phyloP scores from a whole-genome alignment of 2,329 filamentous ascomycete species.

The Xylaria sp. region DNA sequence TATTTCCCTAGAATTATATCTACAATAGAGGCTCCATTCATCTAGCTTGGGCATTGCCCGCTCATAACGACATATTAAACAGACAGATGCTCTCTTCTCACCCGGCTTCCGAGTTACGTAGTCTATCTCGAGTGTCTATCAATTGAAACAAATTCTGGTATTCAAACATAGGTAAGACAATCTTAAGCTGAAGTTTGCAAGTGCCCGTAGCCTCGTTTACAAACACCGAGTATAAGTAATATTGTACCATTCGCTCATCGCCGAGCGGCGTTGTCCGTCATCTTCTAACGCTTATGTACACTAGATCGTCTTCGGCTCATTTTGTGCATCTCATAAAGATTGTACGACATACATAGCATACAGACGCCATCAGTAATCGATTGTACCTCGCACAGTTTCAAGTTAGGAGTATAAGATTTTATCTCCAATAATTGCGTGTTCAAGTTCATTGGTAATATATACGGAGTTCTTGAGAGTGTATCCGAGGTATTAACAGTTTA shows the following conservation, averaged over 20 bases:
- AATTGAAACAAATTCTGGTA: not conserved
- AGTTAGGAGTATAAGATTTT: not conserved
- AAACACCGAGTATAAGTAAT: not conserved
- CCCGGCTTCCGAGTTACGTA: not conserved
- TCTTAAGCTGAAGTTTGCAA: not conserved
- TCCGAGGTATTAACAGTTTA: not conserved
- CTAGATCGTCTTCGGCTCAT: not conserved
- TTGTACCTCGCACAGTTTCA: slow-evolving; percentile 5
- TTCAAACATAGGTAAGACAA: no score
- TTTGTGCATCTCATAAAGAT: slow-evolving; percentile 6
- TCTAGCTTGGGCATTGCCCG: not conserved
- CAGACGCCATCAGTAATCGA: slow-evolving; percentile 7
- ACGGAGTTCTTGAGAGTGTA: not conserved
- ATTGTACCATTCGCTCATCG: slow-evolving; percentile 1
- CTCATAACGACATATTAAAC: not conserved
- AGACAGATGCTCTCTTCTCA: not conserved
- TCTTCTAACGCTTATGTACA: not conserved
- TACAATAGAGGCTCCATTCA: not conserved
- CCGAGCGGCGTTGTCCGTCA: slow-evolving; percentile 27
- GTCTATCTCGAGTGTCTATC: not conserved
- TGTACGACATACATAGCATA: slow-evolving; percentile 11
- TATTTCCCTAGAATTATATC: not conserved
- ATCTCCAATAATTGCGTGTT: not conserved
- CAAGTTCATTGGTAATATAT: not conserved
- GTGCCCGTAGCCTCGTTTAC: not conserved